These are phyloP conservation scores for Eleusine indica DNA, from an alignment of 176 grass and related monocot species.

Conservation along the genomic window DNA sequence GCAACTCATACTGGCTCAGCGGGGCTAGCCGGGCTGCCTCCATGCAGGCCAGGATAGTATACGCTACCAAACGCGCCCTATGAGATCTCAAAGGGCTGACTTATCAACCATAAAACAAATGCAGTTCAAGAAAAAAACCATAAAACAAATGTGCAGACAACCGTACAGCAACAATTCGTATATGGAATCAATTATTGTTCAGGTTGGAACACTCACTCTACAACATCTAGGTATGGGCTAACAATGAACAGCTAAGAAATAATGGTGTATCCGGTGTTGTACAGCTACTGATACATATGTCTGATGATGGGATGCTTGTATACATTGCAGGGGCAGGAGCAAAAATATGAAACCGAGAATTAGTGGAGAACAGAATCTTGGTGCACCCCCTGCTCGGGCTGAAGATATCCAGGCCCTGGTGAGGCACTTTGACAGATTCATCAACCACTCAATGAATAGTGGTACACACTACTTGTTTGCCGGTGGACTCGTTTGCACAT, in stretches of 20 bases:
- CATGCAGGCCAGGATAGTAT: too few species aligned
- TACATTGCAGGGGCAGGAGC: conserved; percentile 33
- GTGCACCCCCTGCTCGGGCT: not conserved
- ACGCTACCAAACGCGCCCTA: too few species aligned
- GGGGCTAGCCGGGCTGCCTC: too few species aligned
- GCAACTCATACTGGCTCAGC: too few species aligned
- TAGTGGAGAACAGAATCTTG: not conserved
- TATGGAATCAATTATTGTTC: conserved; percentile 21
- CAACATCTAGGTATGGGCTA: conserved; percentile 42
- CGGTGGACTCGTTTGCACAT: not conserved
- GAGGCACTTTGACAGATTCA: not conserved
- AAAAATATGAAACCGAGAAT: conserved; percentile 4
- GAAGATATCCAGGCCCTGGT: not conserved
- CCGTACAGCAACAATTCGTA: not conserved
- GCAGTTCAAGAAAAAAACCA: not conserved
- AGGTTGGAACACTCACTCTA: conserved; percentile 29
- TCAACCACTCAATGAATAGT: not conserved
- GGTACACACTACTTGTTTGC: conserved; percentile 29
- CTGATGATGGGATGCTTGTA: conserved; percentile 26
- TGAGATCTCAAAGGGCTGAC: not conserved
- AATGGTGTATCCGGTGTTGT: conserved; percentile 2
- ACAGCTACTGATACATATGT: conserved; percentile 39
- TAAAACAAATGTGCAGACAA: not conserved
- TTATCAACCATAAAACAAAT: not conserved
- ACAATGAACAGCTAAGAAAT: conserved; percentile 15